Evolutionary conservation across 2,329 filamentous ascomycete genomes (phyloP).

Genomic region (Trichoderma endophyticum): DNA sequence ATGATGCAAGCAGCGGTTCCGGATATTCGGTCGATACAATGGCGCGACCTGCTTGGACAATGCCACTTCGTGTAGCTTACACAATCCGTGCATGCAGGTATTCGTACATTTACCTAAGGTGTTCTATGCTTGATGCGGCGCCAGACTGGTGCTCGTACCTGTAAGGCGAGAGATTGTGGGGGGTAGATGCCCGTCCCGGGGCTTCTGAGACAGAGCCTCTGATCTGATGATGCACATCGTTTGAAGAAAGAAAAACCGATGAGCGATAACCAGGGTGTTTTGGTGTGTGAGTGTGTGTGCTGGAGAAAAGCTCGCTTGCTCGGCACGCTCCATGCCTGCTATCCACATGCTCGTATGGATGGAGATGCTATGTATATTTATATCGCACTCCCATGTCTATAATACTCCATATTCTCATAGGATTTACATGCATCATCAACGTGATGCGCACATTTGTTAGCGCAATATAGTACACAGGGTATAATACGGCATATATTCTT

Average conservation of each 20-base stretch:
- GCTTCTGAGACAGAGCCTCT: background rate
- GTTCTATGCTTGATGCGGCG: background rate
- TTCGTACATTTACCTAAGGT: background rate
- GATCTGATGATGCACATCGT: background rate
- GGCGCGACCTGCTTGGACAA: background rate
- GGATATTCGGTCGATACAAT: background rate
- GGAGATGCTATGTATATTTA: background rate
- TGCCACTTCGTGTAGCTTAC: background rate
- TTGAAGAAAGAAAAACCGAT: background rate
- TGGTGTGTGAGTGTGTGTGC: background rate
- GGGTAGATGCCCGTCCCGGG: background rate
- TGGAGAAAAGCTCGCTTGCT: background rate
- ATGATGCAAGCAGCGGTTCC: slow-evolving; percentile 2
- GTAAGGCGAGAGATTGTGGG: background rate
- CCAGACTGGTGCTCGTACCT: background rate
- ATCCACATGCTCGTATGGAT: background rate
- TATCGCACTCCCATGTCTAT: background rate
- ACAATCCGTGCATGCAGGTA: background rate
- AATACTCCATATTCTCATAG: background rate
- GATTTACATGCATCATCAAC: background rate
- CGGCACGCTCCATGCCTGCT: background rate
- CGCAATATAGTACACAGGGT: background rate
- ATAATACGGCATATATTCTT: too few relatives aligned
- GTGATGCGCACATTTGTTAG: background rate
- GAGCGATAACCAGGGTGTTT: background rate